Conservation (phyloP, 345 rosid species). For the Boechera retrofracta region DNA sequence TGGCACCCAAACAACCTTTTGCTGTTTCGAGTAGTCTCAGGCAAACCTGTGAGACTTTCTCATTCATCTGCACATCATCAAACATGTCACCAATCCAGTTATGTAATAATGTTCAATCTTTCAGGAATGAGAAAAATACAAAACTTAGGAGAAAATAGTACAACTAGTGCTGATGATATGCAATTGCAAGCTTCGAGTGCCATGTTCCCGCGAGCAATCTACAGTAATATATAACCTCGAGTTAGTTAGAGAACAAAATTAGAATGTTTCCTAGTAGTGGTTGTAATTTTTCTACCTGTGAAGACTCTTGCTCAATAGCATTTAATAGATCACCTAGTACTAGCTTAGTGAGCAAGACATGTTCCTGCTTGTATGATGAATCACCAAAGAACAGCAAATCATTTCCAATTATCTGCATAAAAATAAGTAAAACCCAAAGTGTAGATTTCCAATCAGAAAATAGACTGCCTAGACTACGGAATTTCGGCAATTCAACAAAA, state of each 20-base stretch:
- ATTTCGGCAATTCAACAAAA: background rate
- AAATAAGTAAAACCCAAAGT: slow-evolving; percentile 5
- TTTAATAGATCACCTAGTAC: slow-evolving; percentile 58
- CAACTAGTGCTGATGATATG: slow-evolving; percentile 68
- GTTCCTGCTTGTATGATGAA: slow-evolving; percentile 64
- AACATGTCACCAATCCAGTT: slow-evolving; percentile 18
- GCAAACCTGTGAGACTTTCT: slow-evolving; percentile 54
- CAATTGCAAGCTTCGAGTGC: slow-evolving; percentile 95
- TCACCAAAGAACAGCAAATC: slow-evolving; percentile 70
- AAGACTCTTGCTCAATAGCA: slow-evolving; percentile 67
- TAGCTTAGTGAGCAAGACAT: slow-evolving; percentile 49
- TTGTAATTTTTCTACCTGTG: slow-evolving; percentile 50
- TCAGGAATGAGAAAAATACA: slow-evolving; percentile 4
- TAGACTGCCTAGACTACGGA: background rate
- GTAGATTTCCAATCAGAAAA: slow-evolving; percentile 8
- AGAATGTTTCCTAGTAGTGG: slow-evolving; percentile 13
- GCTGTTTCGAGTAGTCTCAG: slow-evolving; percentile 71
- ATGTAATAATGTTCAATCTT: no score
- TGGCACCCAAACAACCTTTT: slow-evolving; percentile 50
- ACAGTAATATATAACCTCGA: slow-evolving; percentile 8
- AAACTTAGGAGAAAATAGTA: slow-evolving; percentile 38
- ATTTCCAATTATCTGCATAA: slow-evolving; percentile 61
- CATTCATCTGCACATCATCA: slow-evolving; percentile 56
- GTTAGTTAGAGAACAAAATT: slow-evolving; percentile 16
- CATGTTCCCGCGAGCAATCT: slow-evolving; percentile 75